These are phyloP conservation scores for Boletus subcaerulescens DNA, from an alignment of 768 basidiomycete genomes.

Conservation along the genomic window DNA sequence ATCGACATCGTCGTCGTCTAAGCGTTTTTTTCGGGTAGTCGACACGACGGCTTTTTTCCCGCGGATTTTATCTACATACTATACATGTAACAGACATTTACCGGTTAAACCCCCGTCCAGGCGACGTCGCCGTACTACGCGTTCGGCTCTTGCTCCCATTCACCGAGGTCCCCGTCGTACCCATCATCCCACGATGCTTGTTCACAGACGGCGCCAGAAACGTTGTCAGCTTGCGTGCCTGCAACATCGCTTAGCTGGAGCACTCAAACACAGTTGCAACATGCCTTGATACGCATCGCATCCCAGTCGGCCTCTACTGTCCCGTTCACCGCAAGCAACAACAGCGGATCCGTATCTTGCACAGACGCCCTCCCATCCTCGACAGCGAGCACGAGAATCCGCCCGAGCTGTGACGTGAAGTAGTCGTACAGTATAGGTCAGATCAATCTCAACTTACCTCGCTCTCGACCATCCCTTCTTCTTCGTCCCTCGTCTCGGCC, in stretches of 20 bases:
- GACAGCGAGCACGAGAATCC: conserved; percentile 65
- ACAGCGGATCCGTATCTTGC: conserved; percentile 42
- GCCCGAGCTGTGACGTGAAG: conserved; percentile 46
- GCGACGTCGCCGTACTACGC: conserved; percentile 28
- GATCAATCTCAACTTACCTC: conserved; percentile 48
- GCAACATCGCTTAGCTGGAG: neutral
- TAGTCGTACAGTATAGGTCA: neutral
- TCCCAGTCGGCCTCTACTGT: conserved; percentile 63
- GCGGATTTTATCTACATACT: conserved; percentile 9
- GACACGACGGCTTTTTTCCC: conserved; percentile 18
- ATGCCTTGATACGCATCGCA: conserved; percentile 59
- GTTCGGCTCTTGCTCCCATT: conserved; percentile 26
- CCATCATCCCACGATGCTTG: conserved; percentile 33
- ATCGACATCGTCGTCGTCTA: conserved; percentile 18
- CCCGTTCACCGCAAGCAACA: conserved; percentile 70
- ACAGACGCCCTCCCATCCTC: conserved; percentile 34
- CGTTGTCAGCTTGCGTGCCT: conserved; percentile 32
- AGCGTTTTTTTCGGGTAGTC: neutral
- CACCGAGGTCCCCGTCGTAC: neutral
- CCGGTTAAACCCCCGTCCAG: conserved; percentile 20
- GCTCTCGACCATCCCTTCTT: conserved; percentile 66
- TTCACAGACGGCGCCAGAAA: conserved; percentile 38
- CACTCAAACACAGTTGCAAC: conserved; percentile 9
- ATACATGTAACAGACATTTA: neutral
- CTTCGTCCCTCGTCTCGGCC: conserved; percentile 63